A percentile compares a stretch with the other conserved stretches of the same genome.
Conservation (phyloP, 768 basidiomycete genomes). For the Rhodotorula paludigena region DNA sequence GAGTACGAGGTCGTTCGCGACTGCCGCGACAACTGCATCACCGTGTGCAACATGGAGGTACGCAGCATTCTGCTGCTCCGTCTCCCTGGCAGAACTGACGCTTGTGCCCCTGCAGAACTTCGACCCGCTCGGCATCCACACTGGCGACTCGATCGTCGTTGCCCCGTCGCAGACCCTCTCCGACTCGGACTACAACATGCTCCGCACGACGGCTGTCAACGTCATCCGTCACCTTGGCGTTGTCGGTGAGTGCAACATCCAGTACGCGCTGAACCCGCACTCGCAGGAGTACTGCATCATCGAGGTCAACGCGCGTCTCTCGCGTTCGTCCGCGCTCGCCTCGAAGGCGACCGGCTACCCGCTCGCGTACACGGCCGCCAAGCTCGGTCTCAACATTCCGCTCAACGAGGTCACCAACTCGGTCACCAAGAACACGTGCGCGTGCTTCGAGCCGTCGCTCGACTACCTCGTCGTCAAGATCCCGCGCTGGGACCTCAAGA, state of each 20-base stretch:
- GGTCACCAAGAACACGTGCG: conserved; percentile 91
- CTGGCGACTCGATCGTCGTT: conserved; percentile 95
- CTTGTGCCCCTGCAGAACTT: conserved; percentile 66
- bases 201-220: conserved; percentile 94
- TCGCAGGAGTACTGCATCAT: conserved; percentile 99
- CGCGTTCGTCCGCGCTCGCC: conserved; percentile 92
- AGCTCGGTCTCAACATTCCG: conserved; percentile 93
- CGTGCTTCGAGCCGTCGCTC: conserved; percentile 96
- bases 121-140: conserved; percentile 96
- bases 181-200: conserved; percentile 99
- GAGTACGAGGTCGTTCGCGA: conserved; percentile 99
- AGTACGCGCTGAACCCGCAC: conserved; percentile 90
- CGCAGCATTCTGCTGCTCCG: conserved; percentile 41
- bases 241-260: conserved; percentile 97
- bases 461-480: conserved; percentile 99
- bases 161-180: conserved; percentile 97
- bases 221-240: conserved; percentile 98
- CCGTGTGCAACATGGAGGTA: conserved; percentile 99
- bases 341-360: conserved; percentile 99
- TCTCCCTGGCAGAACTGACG: conserved; percentile 5
- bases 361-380: conserved; percentile 95
- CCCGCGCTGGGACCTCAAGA: conserved; percentile 97
- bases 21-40: conserved; percentile 96
- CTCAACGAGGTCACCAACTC: conserved; percentile 97
- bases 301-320: conserved; percentile 97